A percentile compares a stretch with the other conserved stretches of the same genome.
These are phyloP conservation scores for Lichtheimia ramosa DNA, from an alignment of 371 early-diverging fungal species.

Conservation along the genomic window DNA sequence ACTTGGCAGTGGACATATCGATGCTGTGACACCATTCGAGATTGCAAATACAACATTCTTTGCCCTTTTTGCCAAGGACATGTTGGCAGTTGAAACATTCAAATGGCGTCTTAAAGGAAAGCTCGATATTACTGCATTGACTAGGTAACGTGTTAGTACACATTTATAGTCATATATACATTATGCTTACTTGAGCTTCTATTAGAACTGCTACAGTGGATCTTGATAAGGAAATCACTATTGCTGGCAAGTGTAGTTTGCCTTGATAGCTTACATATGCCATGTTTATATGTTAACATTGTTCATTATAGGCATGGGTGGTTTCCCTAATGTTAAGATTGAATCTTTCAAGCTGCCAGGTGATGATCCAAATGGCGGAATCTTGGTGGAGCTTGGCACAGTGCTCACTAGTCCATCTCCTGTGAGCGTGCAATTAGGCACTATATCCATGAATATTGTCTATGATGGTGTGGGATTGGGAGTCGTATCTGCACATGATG, in stretches of 20 bases:
- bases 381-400: constrained; percentile 51
- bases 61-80: constrained; percentile 50
- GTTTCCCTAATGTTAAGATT: constrained; percentile 52
- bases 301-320: constrained; percentile 45
- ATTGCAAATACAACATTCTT: constrained; percentile 49
- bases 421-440: constrained; percentile 54
- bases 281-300: too few relatives aligned
- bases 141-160: constrained; percentile 45
- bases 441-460: constrained; percentile 42
- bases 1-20: constrained; percentile 47
- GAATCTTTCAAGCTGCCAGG: constrained; percentile 51
- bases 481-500: constrained; percentile 40
- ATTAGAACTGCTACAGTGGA: constrained; percentile 42
- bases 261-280: too few relatives aligned
- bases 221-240: constrained; percentile 34
- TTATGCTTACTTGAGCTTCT: constrained; percentile 22
- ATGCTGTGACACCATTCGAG: constrained; percentile 42
- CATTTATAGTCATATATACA: constrained; percentile 36
- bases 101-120: constrained; percentile 59
- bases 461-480: constrained; percentile 48
- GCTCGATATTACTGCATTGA: constrained; percentile 57
- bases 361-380: constrained; percentile 55
- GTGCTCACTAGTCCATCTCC: constrained; percentile 53
- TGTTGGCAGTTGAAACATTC: constrained; percentile 53
- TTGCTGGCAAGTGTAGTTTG: constrained; percentile 14